Evolutionary conservation across 257 asterid genomes (phyloP).

Genomic region (Pogostemon cablin): DNA sequence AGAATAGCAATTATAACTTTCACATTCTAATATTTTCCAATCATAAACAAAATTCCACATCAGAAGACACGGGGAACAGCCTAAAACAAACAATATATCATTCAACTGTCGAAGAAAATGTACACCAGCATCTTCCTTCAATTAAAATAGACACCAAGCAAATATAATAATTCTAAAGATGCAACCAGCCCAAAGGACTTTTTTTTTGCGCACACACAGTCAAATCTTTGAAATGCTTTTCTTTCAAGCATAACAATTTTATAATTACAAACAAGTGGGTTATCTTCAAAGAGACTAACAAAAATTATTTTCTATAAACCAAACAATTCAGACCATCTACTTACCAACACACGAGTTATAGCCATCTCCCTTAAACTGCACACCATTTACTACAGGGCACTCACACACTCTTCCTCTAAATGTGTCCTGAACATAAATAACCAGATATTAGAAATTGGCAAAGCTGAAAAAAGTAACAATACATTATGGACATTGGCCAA

Average conservation of each 20-base stretch:
- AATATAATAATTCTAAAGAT: background rate
- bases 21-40: background rate
- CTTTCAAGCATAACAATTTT: conserved; percentile 14
- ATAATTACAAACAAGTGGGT: background rate
- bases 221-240: background rate
- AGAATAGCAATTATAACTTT: background rate
- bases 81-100: background rate
- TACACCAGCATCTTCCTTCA: conserved; percentile 4
- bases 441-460: conserved; percentile 24
- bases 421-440: conserved; percentile 42
- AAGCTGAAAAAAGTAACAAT: background rate
- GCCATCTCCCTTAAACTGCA: conserved; percentile 60
- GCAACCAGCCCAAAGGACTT: background rate
- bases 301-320: conserved; percentile 5
- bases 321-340: conserved; percentile 22
- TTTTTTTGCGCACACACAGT: background rate
- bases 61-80: background rate
- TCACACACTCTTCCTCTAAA: conserved; percentile 58
- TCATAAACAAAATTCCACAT: background rate
- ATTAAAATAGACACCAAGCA: conserved; percentile 2
- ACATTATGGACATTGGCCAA: conserved; percentile 2
- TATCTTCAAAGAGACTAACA: background rate
- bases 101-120: conserved; percentile 1
- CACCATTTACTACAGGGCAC: conserved; percentile 52
- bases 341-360: conserved; percentile 53